Percentiles rank a stretch among this genome's conserved stretches.
These are phyloP conservation scores for Dicorynia guianensis DNA, from an alignment of 306 rosid species.

Conservation along the genomic window DNA sequence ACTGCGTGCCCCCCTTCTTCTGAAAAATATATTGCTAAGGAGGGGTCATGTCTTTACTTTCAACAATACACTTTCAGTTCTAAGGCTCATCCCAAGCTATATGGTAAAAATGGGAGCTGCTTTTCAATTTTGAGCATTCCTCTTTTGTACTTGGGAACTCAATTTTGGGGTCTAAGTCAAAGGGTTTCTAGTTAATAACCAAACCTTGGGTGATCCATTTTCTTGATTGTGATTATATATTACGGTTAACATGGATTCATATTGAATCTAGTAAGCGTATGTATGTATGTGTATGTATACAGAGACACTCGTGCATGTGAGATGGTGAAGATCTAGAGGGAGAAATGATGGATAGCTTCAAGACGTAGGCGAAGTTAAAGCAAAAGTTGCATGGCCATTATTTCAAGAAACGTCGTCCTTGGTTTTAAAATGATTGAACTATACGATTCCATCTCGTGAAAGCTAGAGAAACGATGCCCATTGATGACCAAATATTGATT, in stretches of 20 bases:
- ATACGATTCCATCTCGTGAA: conserved; percentile 33
- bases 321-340: conserved; percentile 37
- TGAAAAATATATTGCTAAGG: conserved; percentile 45
- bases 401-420: conserved; percentile 53
- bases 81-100: conserved; percentile 46
- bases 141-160: conserved; percentile 61
- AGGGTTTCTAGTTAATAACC: too few species aligned
- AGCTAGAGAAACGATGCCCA: conserved; percentile 42
- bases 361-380: conserved; percentile 46
- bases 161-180: conserved; percentile 50
- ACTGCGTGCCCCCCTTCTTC: conserved; percentile 50
- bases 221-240: too few species aligned
- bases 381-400: conserved; percentile 63
- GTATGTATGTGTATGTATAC: neutral
- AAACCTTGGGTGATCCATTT: too few species aligned
- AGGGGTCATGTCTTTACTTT: conserved; percentile 58
- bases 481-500: conserved; percentile 48
- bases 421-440: conserved; percentile 41
- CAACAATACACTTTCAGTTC: conserved; percentile 53
- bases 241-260: too few species aligned
- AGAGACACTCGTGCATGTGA: conserved; percentile 51
- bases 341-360: conserved; percentile 34
- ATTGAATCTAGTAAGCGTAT: too few species aligned
- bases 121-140: conserved; percentile 75
- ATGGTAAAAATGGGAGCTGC: conserved; percentile 60